Base-by-base conservation (phyloP, 345 rosid genomes). In the Populus pruinosa region DNA sequence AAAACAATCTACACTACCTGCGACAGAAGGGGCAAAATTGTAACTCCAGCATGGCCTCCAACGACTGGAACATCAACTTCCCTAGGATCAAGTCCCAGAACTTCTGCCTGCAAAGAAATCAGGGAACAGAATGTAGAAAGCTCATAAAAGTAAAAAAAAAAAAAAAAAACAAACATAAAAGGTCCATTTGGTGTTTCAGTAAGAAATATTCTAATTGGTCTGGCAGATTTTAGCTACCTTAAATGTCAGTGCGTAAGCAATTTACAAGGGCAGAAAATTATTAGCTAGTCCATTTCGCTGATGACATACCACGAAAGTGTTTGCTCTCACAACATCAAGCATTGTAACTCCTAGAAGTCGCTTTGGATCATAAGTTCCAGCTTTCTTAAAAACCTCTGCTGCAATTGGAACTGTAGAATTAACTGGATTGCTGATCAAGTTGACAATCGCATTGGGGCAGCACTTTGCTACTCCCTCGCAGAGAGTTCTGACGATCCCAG, bases 371-470 rank as follows among this genome's bases (percentile, higher is more conserved):
- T 86, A 91, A 59, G 88, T 87, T 20, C 95, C 95, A 41, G 92
- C 89, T 70, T 91, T 90, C 85, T 91, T 88, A 79, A 89, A 88
- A 41, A 92, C 88, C 83, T 92, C 97, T 0, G 97, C 90, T 3
- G 93, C 97, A 77, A 92, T 90, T 21, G 93, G 92, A 41, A 92
- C 93, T 1, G 93, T 92, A 43, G 97, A 92, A 85, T 89, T 91
- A 69, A 92, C 92, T 8, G 97, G 94, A 78, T 92, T 90, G 82
- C 94, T 89, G 47, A 92, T 90, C 87, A 90, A 79, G n/a, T 90
- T 89, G 69, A 92, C 85, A 73, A 92, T 43, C 11, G 94, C 90
- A 53, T 81, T 85, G 27, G 91, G 94, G 81, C 89, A 91, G 79
- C 86, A 84, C 74, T 88, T 83, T 49, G 90, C 88, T 73, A 89